Conservation (phyloP, 805 yeast species). For the Myxozyma vanderwaltii region DNA sequence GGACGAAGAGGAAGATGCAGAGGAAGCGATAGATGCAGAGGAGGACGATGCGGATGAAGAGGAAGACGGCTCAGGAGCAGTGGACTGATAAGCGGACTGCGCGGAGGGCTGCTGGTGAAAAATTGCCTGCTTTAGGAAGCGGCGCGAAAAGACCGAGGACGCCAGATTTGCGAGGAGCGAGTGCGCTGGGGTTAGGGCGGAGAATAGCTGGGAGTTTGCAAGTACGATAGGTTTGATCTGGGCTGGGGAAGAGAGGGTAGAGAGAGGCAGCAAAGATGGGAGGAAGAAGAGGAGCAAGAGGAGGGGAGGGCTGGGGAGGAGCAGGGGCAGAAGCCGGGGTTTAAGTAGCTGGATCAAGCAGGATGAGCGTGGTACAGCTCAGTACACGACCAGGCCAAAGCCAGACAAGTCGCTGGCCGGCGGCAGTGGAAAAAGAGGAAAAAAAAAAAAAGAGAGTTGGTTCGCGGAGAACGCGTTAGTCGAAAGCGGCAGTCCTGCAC, state of each 20-base stretch:
- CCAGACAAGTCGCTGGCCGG: not conserved
- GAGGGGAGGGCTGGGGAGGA: too few species aligned
- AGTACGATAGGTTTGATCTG: not conserved
- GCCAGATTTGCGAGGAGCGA: slow-evolving; percentile 15
- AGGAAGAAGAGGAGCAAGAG: not conserved
- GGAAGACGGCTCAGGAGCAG: slow-evolving; percentile 17
- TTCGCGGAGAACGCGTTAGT: not conserved
- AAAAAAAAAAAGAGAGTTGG: too few species aligned
- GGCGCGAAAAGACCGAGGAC: slow-evolving; percentile 32
- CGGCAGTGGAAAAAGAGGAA: too few species aligned
- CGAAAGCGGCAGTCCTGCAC: not conserved
- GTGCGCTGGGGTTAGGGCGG: slow-evolving; percentile 15
- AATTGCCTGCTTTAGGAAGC: slow-evolving; percentile 28
- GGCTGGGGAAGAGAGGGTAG: not conserved
- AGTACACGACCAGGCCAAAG: not conserved
- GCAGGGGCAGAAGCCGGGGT: not conserved
- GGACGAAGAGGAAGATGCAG: not conserved
- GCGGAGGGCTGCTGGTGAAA: slow-evolving; percentile 20
- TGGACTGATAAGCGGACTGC: not conserved
- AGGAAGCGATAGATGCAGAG: slow-evolving; percentile 5
- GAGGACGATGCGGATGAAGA: slow-evolving; percentile 13
- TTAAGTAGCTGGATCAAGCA: not conserved
- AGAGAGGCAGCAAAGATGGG: slow-evolving; percentile 2
- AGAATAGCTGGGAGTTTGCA: not conserved
- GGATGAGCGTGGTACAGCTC: not conserved